Base-by-base conservation (phyloP, 1,284 basidiomycete genomes). In the Ustilago bromivora region DNA sequence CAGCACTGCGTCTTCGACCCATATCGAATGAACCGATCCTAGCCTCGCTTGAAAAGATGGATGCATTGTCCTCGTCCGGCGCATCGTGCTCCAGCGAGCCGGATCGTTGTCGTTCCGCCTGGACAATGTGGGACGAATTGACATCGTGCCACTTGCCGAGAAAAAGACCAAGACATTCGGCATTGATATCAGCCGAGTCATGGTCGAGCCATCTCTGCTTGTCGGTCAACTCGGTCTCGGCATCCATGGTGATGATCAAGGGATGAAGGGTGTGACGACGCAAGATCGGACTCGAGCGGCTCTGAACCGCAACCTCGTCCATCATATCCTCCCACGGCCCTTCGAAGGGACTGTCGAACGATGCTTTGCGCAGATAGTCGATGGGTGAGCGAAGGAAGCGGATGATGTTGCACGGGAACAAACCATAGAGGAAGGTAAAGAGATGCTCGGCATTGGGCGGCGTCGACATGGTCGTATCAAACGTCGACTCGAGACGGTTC, bases 391-490 rank as follows among this genome's bases (percentile, higher is more conserved):
- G 90, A 70, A 95, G 85, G 85, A 95, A 95, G 68, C 89, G 89
- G 66, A 95, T 88, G 54, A 92, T 88, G 87, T 94, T 94, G 88
- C 91, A 92, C 2, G 94, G 94, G 86, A 93, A 96, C 61, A 96
- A 89, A 80, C 94, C 95, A 86, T 95, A 96, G 76, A 96, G 88
- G 63, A 90, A 89, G 8, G 92, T 92, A 87, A 94, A 95, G 43
- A 87, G 81, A 31, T 73, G 64, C 17, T 76, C 61, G 2, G 85
- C 81, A 47, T 86, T 78, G 23, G 86, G 85, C 8, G 71, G 66
- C 28, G 58, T 61, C 15, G 80, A 66, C 46, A 68, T 61, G 46
- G 69, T 71, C 4, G 79, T 80, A 41, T 82, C 81, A 28, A 79
- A 82, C 2, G 43, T 66, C 35, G 80, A 75, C 49, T 78, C 81